Evolutionary conservation across 176 grass and related monocot species (phyloP).

Genomic region (Aegilops tauschii): DNA sequence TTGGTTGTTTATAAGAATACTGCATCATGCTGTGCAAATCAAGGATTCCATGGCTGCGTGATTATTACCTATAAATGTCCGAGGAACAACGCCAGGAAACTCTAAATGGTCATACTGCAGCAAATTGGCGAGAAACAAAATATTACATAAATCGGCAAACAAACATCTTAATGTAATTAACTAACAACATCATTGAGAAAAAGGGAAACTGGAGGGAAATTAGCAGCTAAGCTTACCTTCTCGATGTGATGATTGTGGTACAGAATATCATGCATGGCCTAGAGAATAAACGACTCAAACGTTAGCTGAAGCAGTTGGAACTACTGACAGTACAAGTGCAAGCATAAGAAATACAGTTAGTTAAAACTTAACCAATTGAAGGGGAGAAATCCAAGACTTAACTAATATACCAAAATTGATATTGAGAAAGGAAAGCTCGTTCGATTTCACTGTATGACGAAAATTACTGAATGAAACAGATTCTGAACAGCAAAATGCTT

Average conservation of each 20-base stretch:
- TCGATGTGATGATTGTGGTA: constrained; percentile 71
- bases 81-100: constrained; percentile 92
- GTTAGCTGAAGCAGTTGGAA: constrained; percentile 25
- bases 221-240: constrained; percentile 50
- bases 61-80: constrained; percentile 85
- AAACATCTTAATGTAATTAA: background rate
- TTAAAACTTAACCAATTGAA: constrained; percentile 3
- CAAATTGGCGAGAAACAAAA: constrained; percentile 11
- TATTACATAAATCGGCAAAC: constrained; percentile 1
- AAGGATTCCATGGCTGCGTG: constrained; percentile 16
- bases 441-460: background rate
- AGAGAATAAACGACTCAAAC: constrained; percentile 18
- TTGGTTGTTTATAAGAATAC: background rate
- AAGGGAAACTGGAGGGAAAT: background rate
- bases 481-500: background rate
- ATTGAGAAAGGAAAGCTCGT: background rate
- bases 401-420: background rate
- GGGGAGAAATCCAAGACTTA: background rate
- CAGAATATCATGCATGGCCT: constrained; percentile 98
- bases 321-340: constrained; percentile 11
- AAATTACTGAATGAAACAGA: background rate
- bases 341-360: background rate
- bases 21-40: constrained; percentile 6
- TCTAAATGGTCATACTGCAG: constrained; percentile 90
- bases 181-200: background rate